phyloP scores from a whole-genome alignment of 108 stramenopile species.

The Skeletonema marinoi region DNA sequence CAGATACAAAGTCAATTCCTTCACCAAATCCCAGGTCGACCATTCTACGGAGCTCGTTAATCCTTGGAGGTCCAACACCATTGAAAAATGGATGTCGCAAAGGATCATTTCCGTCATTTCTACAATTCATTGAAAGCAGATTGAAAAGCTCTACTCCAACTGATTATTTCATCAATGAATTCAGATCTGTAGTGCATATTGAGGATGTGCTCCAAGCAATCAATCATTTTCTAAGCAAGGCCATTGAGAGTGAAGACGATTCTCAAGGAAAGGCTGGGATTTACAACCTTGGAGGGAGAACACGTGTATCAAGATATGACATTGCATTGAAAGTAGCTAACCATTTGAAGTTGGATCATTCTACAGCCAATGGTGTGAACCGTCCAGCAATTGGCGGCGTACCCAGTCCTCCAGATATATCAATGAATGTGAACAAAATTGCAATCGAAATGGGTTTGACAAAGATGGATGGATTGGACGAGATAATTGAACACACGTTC shows the following conservation, averaged over 20 bases:
- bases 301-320: conserved; percentile 60
- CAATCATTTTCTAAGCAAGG: conserved; percentile 35
- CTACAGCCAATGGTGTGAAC: conserved; percentile 40
- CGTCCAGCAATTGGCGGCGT: conserved; percentile 21
- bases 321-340: conserved; percentile 69
- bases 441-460: conserved; percentile 16
- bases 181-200: conserved; percentile 56
- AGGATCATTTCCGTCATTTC: conserved; percentile 56
- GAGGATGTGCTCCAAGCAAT: conserved; percentile 53
- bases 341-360: conserved; percentile 47
- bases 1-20: background rate
- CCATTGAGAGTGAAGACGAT: background rate
- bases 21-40: conserved; percentile 10
- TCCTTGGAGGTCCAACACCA: conserved; percentile 68
- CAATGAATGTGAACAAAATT: conserved; percentile 61
- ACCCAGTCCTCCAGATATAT: conserved; percentile 74
- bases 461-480: conserved; percentile 35
- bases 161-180: conserved; percentile 68
- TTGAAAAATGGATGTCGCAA: conserved; percentile 43
- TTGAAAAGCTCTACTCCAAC: conserved; percentile 26
- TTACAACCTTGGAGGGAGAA: conserved; percentile 80
- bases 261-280: conserved; percentile 10
- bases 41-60: conserved; percentile 70
- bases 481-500: conserved; percentile 36
- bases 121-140: conserved; percentile 65